Evolutionary conservation across 1,284 basidiomycete species (phyloP).

Genomic region (Ceratorhiza oryzae-sativae): DNA sequence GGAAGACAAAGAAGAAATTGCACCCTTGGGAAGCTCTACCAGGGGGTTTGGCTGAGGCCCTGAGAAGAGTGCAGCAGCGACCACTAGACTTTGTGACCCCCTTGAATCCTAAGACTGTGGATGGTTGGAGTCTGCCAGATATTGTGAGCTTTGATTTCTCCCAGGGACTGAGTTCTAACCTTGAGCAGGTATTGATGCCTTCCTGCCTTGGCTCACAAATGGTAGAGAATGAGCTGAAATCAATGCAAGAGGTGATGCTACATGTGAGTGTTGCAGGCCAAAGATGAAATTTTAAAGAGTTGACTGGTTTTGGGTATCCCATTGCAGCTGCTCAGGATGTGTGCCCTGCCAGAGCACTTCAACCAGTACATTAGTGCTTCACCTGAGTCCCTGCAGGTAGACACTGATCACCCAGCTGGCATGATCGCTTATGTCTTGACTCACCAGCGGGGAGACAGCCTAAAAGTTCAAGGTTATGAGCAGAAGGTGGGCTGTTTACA

Average conservation of each 20-base stretch:
- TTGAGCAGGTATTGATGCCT: not conserved
- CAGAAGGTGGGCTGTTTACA: no score
- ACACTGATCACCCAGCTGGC: no score
- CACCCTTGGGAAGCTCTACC: slow-evolving; percentile 5
- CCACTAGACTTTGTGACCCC: not conserved
- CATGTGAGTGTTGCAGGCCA: not conserved
- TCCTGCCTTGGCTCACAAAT: not conserved
- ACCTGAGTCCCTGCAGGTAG: no score
- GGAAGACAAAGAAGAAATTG: not conserved
- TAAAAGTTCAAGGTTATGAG: no score
- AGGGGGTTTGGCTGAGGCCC: not conserved
- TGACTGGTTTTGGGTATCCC: no score
- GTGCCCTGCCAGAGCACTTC: not conserved
- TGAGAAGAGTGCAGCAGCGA: not conserved
- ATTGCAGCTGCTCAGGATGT: not conserved
- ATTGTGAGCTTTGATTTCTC: not conserved
- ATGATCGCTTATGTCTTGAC: no score
- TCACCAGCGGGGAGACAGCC: no score
- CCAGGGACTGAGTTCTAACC: not conserved
- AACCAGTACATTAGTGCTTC: not conserved
- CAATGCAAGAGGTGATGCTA: not conserved
- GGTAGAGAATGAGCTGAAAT: slow-evolving; percentile 1
- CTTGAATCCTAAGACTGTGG: not conserved
- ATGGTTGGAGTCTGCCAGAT: not conserved
- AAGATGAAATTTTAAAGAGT: not conserved